Evolutionary conservation across 1,284 basidiomycete species (phyloP).

Genomic region (Volvariella surrecta): DNA sequence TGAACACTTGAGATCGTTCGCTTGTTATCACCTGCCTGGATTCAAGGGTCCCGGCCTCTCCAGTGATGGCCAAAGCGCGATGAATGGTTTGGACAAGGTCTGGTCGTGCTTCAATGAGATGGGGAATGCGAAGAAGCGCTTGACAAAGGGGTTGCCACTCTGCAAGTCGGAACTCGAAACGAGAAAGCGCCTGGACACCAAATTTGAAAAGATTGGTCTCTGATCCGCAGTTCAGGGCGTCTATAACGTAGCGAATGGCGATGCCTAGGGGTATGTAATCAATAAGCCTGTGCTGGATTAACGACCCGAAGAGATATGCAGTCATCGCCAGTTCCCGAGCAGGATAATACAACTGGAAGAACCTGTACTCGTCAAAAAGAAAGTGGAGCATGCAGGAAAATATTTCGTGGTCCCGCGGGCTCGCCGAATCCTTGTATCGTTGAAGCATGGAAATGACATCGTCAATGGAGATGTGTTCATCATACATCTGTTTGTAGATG

Average conservation of each 20-base stretch:
- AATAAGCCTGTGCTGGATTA: conserved; percentile 92
- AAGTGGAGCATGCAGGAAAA: conserved; percentile 99
- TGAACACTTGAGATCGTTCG: conserved; percentile 56
- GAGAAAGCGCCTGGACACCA: conserved; percentile 84
- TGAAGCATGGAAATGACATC: conserved; percentile 87
- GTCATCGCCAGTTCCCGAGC: conserved; percentile 94
- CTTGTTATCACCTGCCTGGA: conserved; percentile 25
- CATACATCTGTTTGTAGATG: conserved; percentile 98
- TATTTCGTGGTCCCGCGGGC: conserved; percentile 86
- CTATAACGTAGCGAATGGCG: conserved; percentile 94
- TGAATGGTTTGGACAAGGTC: conserved; percentile 76
- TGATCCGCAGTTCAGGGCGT: conserved; percentile 85
- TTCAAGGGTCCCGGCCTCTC: conserved; percentile 33
- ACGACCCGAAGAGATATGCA: conserved; percentile 91
- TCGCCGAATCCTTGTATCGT: conserved; percentile 77
- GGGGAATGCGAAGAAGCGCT: conserved; percentile 81
- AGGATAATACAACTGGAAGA: conserved; percentile 96
- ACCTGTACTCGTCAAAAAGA: conserved; percentile 99
- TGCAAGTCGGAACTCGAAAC: conserved; percentile 82
- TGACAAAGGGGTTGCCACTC: conserved; percentile 96
- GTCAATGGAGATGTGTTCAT: conserved; percentile 89
- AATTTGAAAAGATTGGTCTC: conserved; percentile 96
- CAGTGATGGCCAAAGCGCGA: conserved; percentile 52
- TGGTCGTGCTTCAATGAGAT: conserved; percentile 81
- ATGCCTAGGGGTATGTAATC: conserved; percentile 95